These are phyloP conservation scores for Venustampulla echinocandica DNA, from an alignment of 495 filamentous ascomycete species.

Conservation along the genomic window DNA sequence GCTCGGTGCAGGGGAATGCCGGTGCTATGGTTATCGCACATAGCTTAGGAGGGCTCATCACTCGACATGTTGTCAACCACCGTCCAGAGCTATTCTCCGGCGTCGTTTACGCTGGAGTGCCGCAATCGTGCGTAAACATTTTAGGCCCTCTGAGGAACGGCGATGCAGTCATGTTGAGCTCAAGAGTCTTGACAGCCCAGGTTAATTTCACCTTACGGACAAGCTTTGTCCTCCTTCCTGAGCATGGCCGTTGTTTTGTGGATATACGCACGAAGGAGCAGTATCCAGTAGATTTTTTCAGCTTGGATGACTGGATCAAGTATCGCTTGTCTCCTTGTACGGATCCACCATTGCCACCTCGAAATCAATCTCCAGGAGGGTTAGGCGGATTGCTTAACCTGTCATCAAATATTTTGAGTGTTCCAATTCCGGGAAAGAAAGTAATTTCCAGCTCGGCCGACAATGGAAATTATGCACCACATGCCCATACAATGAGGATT, in stretches of 20 bases:
- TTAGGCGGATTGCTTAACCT: conserved; percentile 17
- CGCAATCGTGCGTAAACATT: conserved; percentile 82
- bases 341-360: conserved; percentile 45
- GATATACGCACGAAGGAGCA: conserved; percentile 73
- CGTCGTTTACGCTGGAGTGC: conserved; percentile 77
- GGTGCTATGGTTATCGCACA: conserved; percentile 83
- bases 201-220: conserved; percentile 92
- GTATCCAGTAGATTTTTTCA: conserved; percentile 80
- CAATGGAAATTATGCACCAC: conserved; percentile 1
- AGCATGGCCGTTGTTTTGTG: conserved; percentile 83
- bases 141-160: conserved; percentile 85
- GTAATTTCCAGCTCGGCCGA: not conserved
- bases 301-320: conserved; percentile 68
- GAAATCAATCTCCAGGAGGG: conserved; percentile 3
- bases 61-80: conserved; percentile 81
- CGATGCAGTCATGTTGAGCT: conserved; percentile 83
- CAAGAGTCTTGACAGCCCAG: conserved; percentile 84
- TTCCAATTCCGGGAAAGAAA: conserved; percentile 22
- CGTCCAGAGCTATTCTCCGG: conserved; percentile 81
- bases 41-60: conserved; percentile 82
- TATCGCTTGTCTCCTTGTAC: conserved; percentile 74
- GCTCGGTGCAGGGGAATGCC: conserved; percentile 36
- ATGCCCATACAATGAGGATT: conserved; percentile 20
- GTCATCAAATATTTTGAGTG: conserved; percentile 23
- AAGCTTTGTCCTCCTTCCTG: conserved; percentile 75